Evolutionary conservation across 2,329 filamentous ascomycete genomes (phyloP), one percentile per base, ranked within the genome.

Genomic region (Exophiala dermatitidis): DNA sequence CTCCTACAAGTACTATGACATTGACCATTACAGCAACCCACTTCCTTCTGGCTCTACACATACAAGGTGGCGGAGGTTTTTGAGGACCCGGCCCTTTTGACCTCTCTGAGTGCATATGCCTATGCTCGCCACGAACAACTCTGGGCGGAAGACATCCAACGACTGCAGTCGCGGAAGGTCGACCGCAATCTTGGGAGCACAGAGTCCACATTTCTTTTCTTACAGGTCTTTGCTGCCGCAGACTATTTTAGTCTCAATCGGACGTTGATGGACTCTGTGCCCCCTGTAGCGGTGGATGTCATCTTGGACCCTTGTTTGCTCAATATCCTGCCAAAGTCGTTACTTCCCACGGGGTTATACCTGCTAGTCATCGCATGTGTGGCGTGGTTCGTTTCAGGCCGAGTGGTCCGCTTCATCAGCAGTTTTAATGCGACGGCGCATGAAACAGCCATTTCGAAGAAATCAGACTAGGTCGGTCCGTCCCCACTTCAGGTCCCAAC

Each of bases 281-380:
- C 84, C 1, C 80, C 83, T 0, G 89, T 97, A 3, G 74, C 82
- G 49, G 85, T 85, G 48, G 91, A 98, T 63, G 71, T 85, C 52
- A 83, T 96, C 63, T 80, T 98, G 28, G 93, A 97, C 68, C 90
- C 90, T 0, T 97, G 85, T 66, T 56, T 94, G 38, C 71, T 84
- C 64, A 93, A 94, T 72, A 66, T 90, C 10, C 76, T 97, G 48
- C 93, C 93, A 8, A 76, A 76, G 48, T 95, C 90, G 3, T 74
- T 97, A 10, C 64, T 86, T 26, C 83, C 87, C 19, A 91, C 86
- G 1, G 81, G 80, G 8, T 72, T 71, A 34, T 95, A 90, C 69
- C 76, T 94, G 50, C 63, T 77, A 3, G 60, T 79, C 2, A 77
- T 95, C 50, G 81, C 82, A 7, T 57, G 76, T 36, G 61, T 72